Base-by-base conservation (phyloP, 1,139 yeast species). In the Pichia sp. region DNA sequence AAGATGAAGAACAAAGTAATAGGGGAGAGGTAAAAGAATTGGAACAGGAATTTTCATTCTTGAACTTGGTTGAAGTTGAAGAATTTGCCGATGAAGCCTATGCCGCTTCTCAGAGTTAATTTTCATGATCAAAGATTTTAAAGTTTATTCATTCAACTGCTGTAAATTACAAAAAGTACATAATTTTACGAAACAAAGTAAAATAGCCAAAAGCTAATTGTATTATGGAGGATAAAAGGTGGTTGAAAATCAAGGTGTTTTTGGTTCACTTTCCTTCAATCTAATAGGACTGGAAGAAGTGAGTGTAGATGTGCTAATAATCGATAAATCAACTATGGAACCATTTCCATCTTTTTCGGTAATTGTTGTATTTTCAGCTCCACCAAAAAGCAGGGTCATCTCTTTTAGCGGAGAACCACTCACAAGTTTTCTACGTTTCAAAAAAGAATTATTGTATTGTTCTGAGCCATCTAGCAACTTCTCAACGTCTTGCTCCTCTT, bases 41-140 rank as follows among this genome's bases (percentile, higher is more conserved):
- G n/a, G 66, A 53, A 2, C 56, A 47, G 1, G 76, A 73, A n/a
- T 68, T 79, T 61, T 67, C 74, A 53, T 72, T 70, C 31, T 61
- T 79, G 46, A 70, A 71, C 57, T 55, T 79, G 41, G 66, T 60
- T 8, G 86, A 82, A 54, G 72, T 82, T 36, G 86, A 82, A 60
- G 64, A 65, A n/a, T 70, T 80, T 70, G 83, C 85, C 0, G 80
- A 78, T 56, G 73, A 73, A 28, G 75, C 78, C 67, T 79, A 73
- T 60, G 56, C 8, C 7, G n/a, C 36, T n/a, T 46, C 43, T 22
- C 23, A 19, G 41, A n/a, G 16, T 39, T 39, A 39, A 21, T 16
- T 16, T 21, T 9, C 9, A 6, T 25, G 8, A 6, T 9, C 28
- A 25, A 25, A 25, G 9, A 34, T 18, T 34, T 18, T 34, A 25